A percentile compares a stretch with the other conserved stretches of the same genome.
Conservation (phyloP, 495 filamentous ascomycete species). For the Physcia stellaris region DNA sequence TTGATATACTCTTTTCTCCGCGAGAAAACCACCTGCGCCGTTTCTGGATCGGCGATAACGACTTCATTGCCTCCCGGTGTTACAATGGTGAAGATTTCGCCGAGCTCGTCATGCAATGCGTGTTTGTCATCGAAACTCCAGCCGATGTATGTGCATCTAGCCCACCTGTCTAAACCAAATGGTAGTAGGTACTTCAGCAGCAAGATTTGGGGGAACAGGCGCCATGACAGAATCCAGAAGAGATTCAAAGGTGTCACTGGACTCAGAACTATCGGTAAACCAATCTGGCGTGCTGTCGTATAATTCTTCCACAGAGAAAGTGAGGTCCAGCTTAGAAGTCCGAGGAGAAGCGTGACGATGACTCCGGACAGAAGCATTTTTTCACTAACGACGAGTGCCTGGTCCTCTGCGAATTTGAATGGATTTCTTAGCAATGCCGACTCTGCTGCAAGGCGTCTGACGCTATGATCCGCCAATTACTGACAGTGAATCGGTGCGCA, state of each 20-base stretch:
- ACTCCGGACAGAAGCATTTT: too few relatives aligned
- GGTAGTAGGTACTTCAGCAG: slow-evolving; percentile 11
- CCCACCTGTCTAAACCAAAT: slow-evolving; percentile 20
- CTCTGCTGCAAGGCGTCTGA: too few relatives aligned
- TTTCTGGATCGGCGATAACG: slow-evolving; percentile 27
- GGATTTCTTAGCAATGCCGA: too few relatives aligned
- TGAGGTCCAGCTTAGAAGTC: too few relatives aligned
- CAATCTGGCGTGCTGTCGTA: slow-evolving; percentile 44
- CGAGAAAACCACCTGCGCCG: slow-evolving; percentile 22
- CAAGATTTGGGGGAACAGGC: slow-evolving; percentile 8
- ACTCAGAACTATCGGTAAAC: slow-evolving; percentile 44
- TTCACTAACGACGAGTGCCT: too few relatives aligned
- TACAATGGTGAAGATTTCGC: slow-evolving; percentile 28
- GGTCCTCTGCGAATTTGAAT: too few relatives aligned
- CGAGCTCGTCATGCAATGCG: slow-evolving; percentile 25
- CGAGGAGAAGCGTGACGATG: too few relatives aligned
- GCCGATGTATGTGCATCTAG: slow-evolving; percentile 17
- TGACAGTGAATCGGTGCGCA: too few relatives aligned
- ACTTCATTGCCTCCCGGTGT: slow-evolving; percentile 28
- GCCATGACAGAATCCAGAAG: slow-evolving; percentile 12
- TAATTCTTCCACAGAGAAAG: slow-evolving; percentile 28
- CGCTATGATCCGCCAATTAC: too few relatives aligned
- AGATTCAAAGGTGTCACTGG: slow-evolving; percentile 26
- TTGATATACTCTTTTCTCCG: slow-evolving; percentile 29
- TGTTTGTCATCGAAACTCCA: slow-evolving; percentile 26